Base-by-base conservation (phyloP, 768 basidiomycete genomes). In the Phylloporus sp. region DNA sequence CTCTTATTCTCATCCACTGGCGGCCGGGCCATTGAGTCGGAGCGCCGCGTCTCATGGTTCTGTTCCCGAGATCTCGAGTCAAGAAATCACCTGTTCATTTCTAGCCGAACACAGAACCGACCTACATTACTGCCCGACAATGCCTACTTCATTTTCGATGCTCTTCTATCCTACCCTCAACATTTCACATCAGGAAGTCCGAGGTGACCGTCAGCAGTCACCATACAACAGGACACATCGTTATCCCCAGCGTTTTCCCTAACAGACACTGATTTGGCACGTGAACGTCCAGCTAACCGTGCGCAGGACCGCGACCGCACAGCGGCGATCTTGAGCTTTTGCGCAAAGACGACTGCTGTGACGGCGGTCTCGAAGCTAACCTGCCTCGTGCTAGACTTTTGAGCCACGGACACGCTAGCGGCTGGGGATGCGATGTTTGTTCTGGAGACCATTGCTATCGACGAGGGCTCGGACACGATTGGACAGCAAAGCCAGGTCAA, bases 341-440 rank as follows among this genome's bases (percentile, higher is more conserved):
- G 52, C 5, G 55, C 42, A 44, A 60, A 61, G 44, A 60, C 36
- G 41, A 58, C 39, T 0, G 56, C 59, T 15, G 46, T 55, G 29
- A 60, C 59, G 6, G 49, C 59, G 14, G 56, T 60, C 48, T 58
- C 53, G 17, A 60, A 60, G 36, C 59, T 48, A 28, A 58, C 56
- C 28, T 44, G 47, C 11, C 56, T 53, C 33, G 8, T 43, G 22
- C 39, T 38, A 6, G 41, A 36, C 15, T 46, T 22, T 10, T 6
- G 31, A n/a, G 32, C 9, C n/a, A 33, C 14, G 32, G 56, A 21
- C n/a, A 39, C 22, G 38, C 17, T 17, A 21, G 46, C 9, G 17
- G 27, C 32, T 18, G 29, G 21, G 26, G 47, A 41, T 10, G 42
- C 31, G 18, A 46, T 40, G 22, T 15, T 33, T 14, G 40, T 28